phyloP scores from a whole-genome alignment of 352 stramenopile genomes.

The Phytophthora pisi region DNA sequence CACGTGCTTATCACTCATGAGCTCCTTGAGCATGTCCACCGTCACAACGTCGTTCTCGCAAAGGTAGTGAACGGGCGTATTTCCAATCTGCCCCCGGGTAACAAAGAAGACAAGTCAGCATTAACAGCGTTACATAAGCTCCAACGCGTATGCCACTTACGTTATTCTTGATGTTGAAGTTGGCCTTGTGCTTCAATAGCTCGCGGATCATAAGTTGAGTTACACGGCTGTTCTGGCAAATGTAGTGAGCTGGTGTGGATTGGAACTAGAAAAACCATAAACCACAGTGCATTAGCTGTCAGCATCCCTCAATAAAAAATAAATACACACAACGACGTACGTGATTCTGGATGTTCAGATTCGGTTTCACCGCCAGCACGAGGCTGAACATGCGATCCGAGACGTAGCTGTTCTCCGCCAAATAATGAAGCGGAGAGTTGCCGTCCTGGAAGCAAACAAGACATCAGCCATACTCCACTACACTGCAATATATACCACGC shows the following conservation, averaged over 20 bases:
- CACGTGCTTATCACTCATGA: constrained; percentile 62
- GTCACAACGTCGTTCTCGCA: constrained; percentile 73
- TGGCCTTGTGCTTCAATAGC: constrained; percentile 62
- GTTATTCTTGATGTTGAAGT: constrained; percentile 81
- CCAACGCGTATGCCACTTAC: constrained; percentile 26
- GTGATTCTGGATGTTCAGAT: constrained; percentile 72
- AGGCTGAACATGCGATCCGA: constrained; percentile 44
- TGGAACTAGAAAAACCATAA: constrained; percentile 52
- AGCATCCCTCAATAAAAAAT: neutral
- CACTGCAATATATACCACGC: neutral
- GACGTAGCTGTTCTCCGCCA: constrained; percentile 55
- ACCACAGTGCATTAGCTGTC: constrained; percentile 1
- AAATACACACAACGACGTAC: constrained; percentile 26
- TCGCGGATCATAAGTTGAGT: constrained; percentile 46
- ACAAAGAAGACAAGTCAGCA: neutral
- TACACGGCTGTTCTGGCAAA: constrained; percentile 70
- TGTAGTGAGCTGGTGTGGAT: constrained; percentile 71
- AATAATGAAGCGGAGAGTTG: constrained; percentile 70
- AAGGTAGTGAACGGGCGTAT: constrained; percentile 72
- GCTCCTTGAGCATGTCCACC: constrained; percentile 60
- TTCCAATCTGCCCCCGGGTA: constrained; percentile 57
- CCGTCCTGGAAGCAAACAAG: constrained; percentile 46
- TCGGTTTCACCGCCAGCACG: constrained; percentile 48
- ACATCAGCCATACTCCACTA: neutral
- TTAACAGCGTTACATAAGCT: neutral